Evolutionary conservation across 768 basidiomycete genomes (phyloP).

Genomic region (Cytidiella melzeri): DNA sequence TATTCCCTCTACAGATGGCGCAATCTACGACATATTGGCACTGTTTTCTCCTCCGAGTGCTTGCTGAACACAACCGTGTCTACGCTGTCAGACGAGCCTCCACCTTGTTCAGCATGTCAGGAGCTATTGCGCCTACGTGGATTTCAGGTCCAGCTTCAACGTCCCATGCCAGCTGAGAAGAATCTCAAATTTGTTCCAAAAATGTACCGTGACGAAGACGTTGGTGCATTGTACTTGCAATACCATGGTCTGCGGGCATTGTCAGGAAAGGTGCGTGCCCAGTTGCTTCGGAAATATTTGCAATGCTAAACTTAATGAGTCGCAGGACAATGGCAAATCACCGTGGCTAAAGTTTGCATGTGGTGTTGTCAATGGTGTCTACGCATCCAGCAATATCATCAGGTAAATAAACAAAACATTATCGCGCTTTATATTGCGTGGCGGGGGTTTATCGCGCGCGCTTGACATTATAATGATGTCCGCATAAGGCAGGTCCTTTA

Average conservation of each 20-base stretch:
- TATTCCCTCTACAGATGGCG: too few species aligned
- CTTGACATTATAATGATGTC: too few species aligned
- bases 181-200: conserved; percentile 7
- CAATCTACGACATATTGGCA: too few species aligned
- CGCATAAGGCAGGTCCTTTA: too few species aligned
- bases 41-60: not conserved
- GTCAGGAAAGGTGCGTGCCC: conserved; percentile 3
- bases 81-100: too few species aligned
- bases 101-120: not conserved
- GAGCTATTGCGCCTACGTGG: not conserved
- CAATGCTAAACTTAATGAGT: not conserved
- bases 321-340: not conserved
- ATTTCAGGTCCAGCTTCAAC: conserved; percentile 1
- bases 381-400: too few species aligned
- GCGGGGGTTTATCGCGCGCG: too few species aligned
- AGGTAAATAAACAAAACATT: too few species aligned
- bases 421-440: too few species aligned
- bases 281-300: not conserved
- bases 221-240: conserved; percentile 2
- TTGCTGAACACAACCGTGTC: too few species aligned
- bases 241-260: conserved; percentile 3
- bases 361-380: not conserved
- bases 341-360: not conserved
- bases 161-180: not conserved
- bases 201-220: not conserved